Evolutionary conservation across 805 yeast species (phyloP), one percentile per base, ranked within the genome.

Genomic region (Candida sonorensis): DNA sequence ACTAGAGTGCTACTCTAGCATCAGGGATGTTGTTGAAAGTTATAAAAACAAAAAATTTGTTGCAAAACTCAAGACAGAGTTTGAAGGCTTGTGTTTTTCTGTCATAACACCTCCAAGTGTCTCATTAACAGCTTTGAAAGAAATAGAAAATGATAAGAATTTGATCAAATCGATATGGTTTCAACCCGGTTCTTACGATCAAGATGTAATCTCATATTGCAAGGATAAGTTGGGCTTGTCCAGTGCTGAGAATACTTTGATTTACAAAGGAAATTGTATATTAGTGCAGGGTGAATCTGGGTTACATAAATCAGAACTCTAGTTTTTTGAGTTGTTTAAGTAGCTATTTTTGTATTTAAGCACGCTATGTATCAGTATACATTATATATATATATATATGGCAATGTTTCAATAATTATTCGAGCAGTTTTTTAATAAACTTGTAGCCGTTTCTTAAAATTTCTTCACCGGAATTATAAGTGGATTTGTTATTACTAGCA

Each of bases 121-220:
- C 4, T 72, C 86, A 2, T 59, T 67, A 12, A 51, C 64, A 6
- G 50, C 66, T 0, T 48, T 77, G 23, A 53, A 62, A 9, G 63
- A 11, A 55, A 72, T 36, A 45, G 54, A 19, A 31, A 48, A 11
- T 33, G 23, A 48, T 48, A 50, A 8, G 42, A 30, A 7, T 5
- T 40, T 57, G 0, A 57, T 81, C 11, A 69, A 69, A 44, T 75
- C 79, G 1, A 59, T 82, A 11, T 85, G 94, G 94, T 77, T 81
- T 43, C 94, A 84, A 49, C 94, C 94, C 0, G 94, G 94, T 0
- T 71, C 86, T 15, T 82, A 72, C 43, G 77, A 80, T 45, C 48
- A 51, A 3, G 65, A 61, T 10, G 72, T 71, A 3, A 59, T 80
- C 12, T 59, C 66, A 1, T 55, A 35, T 13, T 45, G 50, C 12